Conservation (phyloP, 805 yeast species). For the Cyberlindnera maclurae region DNA sequence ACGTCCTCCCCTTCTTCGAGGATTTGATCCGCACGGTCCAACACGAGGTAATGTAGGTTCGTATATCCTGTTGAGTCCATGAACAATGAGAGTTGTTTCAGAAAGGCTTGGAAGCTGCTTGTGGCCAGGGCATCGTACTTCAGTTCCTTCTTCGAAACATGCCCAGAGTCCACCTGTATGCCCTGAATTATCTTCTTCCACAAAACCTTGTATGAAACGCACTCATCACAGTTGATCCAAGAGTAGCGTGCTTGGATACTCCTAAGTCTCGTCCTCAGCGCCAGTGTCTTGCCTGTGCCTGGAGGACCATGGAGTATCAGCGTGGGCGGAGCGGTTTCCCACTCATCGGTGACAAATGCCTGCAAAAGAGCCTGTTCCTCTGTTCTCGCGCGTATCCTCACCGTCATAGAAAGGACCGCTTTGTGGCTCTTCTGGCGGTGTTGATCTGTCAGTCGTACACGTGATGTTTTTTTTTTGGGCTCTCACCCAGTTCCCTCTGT, state of each 20-base stretch:
- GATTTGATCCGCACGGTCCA: constrained; percentile 21
- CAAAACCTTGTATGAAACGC: constrained; percentile 19
- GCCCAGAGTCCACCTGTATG: constrained; percentile 11
- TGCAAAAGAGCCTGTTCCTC: constrained; percentile 13
- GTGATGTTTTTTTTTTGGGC: not conserved
- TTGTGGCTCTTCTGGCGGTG: no score
- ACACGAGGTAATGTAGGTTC: constrained; percentile 17
- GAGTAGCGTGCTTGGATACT: constrained; percentile 8
- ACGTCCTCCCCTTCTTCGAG: constrained; percentile 19
- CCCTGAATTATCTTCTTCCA: constrained; percentile 15
- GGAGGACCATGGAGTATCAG: constrained; percentile 16
- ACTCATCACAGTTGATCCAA: constrained; percentile 21
- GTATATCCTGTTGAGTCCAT: constrained; percentile 4
- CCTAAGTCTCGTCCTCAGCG: constrained; percentile 8
- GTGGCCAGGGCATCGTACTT: constrained; percentile 10
- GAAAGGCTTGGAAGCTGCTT: constrained; percentile 17
- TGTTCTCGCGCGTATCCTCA: constrained; percentile 8
- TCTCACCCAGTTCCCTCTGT: no score
- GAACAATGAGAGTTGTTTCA: constrained; percentile 13
- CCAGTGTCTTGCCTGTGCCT: constrained; percentile 20
- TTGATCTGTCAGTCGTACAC: not conserved
- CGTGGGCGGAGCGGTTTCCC: constrained; percentile 4
- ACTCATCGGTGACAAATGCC: constrained; percentile 11
- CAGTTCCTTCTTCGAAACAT: constrained; percentile 1
- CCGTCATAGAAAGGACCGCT: not conserved